A percentile compares a stretch with the other conserved stretches of the same genome.
Conservation (phyloP, 441 rosid species). For the Erodium texanum region DNA sequence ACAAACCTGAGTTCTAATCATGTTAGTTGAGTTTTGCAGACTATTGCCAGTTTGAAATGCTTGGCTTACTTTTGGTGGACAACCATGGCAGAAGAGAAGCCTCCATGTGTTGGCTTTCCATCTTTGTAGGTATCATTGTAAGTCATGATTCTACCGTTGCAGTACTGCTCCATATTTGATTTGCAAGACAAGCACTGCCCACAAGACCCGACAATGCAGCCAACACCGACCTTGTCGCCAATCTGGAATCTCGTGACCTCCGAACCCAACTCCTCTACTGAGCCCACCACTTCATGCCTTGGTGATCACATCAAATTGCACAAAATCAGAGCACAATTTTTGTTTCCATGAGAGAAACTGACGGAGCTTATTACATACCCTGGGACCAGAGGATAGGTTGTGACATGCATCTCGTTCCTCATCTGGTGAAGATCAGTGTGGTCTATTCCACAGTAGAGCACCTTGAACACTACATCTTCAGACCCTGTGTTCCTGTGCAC, state of each 20-base stretch:
- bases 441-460: constrained; percentile 38
- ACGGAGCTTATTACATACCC: constrained; percentile 22
- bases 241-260: constrained; percentile 27
- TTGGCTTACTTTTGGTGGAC: constrained; percentile 34
- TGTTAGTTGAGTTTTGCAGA: neutral
- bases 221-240: constrained; percentile 38
- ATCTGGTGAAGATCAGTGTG: constrained; percentile 41
- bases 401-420: constrained; percentile 22
- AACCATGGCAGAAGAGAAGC: constrained; percentile 36
- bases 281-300: constrained; percentile 46
- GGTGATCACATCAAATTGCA: neutral
- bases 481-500: constrained; percentile 32
- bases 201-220: constrained; percentile 35
- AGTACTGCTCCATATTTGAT: constrained; percentile 36
- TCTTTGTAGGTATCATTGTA: constrained; percentile 29
- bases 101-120: constrained; percentile 38
- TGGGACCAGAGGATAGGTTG: constrained; percentile 37
- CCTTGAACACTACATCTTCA: constrained; percentile 36
- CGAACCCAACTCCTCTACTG: constrained; percentile 33
- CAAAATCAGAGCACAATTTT: constrained; percentile 4
- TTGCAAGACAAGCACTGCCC: constrained; percentile 29
- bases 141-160: constrained; percentile 23
- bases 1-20: constrained; percentile 26
- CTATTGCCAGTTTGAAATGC: neutral
- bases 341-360: neutral